Evolutionary conservation across 192 early-diverging fungal genomes (phyloP), one percentile per base, ranked within the genome.

Genomic region (Gonapodya sp.): DNA sequence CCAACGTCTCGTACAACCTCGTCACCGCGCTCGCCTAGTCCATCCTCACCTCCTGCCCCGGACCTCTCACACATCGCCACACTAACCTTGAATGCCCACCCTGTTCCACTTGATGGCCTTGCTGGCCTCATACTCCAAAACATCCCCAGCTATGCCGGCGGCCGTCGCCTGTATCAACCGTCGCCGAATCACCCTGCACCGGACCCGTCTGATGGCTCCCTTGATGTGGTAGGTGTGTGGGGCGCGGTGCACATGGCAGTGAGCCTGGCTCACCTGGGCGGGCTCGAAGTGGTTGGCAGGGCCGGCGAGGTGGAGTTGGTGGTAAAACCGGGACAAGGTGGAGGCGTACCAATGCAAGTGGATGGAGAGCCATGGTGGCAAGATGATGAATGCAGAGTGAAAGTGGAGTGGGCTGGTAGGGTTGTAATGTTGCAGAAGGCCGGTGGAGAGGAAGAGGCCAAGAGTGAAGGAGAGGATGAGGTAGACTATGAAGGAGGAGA

Each of bases 71-170:
- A 64, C 46, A 64, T 64, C 24, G 46, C 46, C 24, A 64, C 46
- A 8, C 24, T 64, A 64, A 8, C 8, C 24, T 24, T 64, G 8
- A 24, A 24, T 64, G 46, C 8, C 24, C 46, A 24, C 8, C 46
- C 46, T 64, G 46, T 64, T 24, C 46, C 46, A 64, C 46, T 64
- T 16, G 46, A 64, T 24, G 46, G 79, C 36, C 18, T 81, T 36
- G 83, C 82, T 31, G 84, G 80, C 1, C 77, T 85, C 0, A 81
- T 85, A 0, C 73, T 84, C 24, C 79, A 83, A 2, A 85, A 85
- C 36, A 85, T 85, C 73, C 82, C 84, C 0, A 83, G 82, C n/a
- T 85, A 85, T 82, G 84, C 78, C 18, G 84, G 84, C 34, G 84
- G 84, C 30, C 79, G 81, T 31, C 82, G 81, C 34, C 83, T 85